Evolutionary conservation across 2,329 filamentous ascomycete genomes (phyloP).

Genomic region (Fusarium nelsonii): DNA sequence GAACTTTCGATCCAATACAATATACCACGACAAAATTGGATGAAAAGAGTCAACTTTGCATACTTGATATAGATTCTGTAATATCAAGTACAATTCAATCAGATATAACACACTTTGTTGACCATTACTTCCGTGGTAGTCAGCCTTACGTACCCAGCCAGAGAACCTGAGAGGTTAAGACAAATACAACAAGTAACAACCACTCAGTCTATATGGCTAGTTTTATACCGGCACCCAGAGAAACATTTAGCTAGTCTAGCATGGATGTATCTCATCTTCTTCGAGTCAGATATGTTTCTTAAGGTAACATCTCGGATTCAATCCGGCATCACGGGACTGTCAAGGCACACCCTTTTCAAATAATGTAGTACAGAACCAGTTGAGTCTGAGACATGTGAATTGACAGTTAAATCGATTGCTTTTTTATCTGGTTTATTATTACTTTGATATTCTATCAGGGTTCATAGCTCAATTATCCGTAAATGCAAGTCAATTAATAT

Average conservation of each 20-base stretch:
- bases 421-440: not conserved
- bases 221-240: not conserved
- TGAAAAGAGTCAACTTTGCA: not conserved
- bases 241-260: not conserved
- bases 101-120: not conserved
- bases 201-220: not conserved
- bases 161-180: not conserved
- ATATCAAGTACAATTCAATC: not conserved
- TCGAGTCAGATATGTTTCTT: not conserved
- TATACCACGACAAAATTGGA: not conserved
- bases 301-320: not conserved
- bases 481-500: not conserved
- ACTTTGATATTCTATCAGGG: not conserved
- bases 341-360: conserved; percentile 23
- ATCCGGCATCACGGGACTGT: conserved; percentile 32
- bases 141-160: not conserved
- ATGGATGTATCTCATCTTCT: not conserved
- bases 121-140: not conserved
- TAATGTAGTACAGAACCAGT: conserved; percentile 25
- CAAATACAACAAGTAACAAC: not conserved
- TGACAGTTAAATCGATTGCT: not conserved
- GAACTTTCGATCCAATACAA: not conserved
- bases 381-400: conserved; percentile 26
- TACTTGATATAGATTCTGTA: not conserved
- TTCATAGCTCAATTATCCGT: not conserved